Evolutionary conservation across 169 alveolate genomes (phyloP), one percentile per base, ranked within the genome.

Genomic region (Ichthyophthirius multifiliis): DNA sequence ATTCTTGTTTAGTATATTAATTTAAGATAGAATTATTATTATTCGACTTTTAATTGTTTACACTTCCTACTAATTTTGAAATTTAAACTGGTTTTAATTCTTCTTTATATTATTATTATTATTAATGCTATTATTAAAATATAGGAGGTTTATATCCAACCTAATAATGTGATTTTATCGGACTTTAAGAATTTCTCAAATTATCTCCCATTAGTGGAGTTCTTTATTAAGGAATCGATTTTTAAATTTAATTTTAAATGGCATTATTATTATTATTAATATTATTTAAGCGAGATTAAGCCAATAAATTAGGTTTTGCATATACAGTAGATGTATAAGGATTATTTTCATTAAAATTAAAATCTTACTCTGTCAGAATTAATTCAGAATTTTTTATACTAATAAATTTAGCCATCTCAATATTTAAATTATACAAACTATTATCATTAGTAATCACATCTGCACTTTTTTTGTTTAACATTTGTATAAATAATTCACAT

Each of bases 401-500:
- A 3, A 45, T 43, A 45, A 44, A 78, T 43, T 78, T 37, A 3
- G 74, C 77, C 20, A 78, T 43, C 43, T 78, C 71, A 3, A 78
- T 23, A 31, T 65, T 78, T 5, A 78, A 3, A 65, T 44, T 37
- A 35, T 78, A 78, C 10, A 64, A 48, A 18, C 65, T 47, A 41
- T 37, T 30, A n/a, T 78, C 84, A 78, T 78, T 78, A 13, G 48
- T 43, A 16, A 31, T 41, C 20, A 78, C 44, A 78, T 78, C 84
- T 64, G 65, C 43, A 30, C 78, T 78, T 10, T 78, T 65, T 35
- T 78, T 78, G 0, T 65, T 64, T 3, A 78, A 44, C 31, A 63
- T 43, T 65, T 78, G 62, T 31, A 78, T 78, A 34, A 78, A 78
- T 65, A 65, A 55, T 16, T 78, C 84, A 78, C 84, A 78, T 78